Conservation (phyloP, 176 grass and related monocot genomes). For the Elymus sibiricus region DNA sequence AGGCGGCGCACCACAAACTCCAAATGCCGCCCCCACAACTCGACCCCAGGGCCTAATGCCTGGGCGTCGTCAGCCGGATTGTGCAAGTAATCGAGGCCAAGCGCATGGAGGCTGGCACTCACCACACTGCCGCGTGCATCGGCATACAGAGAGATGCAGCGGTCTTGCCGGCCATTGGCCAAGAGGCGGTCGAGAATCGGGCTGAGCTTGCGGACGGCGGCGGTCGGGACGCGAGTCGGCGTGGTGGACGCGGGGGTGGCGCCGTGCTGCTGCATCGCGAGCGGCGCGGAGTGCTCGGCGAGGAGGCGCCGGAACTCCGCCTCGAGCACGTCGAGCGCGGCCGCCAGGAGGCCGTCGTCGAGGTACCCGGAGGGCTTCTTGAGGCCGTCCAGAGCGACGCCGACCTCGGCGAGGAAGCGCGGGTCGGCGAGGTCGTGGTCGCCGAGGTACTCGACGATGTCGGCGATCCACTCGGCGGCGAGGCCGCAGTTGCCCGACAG, state of each 20-base stretch:
- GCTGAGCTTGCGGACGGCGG: slow-evolving; percentile 55
- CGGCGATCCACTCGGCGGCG: slow-evolving; percentile 76
- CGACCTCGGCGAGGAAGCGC: slow-evolving; percentile 66
- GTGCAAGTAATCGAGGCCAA: slow-evolving; percentile 57
- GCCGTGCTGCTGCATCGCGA: slow-evolving; percentile 41
- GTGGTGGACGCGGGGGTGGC: slow-evolving; percentile 4
- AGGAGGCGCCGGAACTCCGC: slow-evolving; percentile 66
- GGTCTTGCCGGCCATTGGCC: slow-evolving; percentile 36
- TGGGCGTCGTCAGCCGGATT: slow-evolving; percentile 35
- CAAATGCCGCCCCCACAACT: slow-evolving; percentile 55
- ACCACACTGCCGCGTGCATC: slow-evolving; percentile 49
- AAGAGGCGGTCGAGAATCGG: slow-evolving; percentile 62
- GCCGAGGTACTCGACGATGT: slow-evolving; percentile 90
- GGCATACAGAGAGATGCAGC: slow-evolving; percentile 30
- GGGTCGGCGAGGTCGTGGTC: slow-evolving; percentile 74
- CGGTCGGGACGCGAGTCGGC: slow-evolving; percentile 40
- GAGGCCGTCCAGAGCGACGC: slow-evolving; percentile 40
- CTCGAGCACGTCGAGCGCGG: slow-evolving; percentile 67
- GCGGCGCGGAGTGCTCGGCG: slow-evolving; percentile 44
- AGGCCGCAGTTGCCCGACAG: slow-evolving; percentile 76
- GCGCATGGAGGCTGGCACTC: slow-evolving; percentile 40
- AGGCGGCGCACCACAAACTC: slow-evolving; percentile 59
- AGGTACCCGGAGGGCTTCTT: slow-evolving; percentile 39
- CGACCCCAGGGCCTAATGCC: slow-evolving; percentile 38
- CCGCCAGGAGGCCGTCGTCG: slow-evolving; percentile 69